Evolutionary conservation across 306 rosid genomes (phyloP).

Genomic region (Casuarina glauca): DNA sequence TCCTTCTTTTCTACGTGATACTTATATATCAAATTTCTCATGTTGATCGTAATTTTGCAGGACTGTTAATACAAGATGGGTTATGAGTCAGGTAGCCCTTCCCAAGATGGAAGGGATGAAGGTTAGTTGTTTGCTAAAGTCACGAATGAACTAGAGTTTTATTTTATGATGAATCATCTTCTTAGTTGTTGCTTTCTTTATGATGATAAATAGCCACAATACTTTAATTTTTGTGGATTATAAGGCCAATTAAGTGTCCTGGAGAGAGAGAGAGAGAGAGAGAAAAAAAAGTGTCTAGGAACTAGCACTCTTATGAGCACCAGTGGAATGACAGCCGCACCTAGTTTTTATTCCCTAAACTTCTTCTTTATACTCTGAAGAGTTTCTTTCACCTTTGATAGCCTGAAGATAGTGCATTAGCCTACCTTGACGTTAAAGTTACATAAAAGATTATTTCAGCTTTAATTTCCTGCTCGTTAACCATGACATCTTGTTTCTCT

Average conservation of each 20-base stretch:
- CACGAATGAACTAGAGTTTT: neutral
- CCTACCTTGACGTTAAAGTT: too few relatives aligned
- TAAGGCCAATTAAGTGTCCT: neutral
- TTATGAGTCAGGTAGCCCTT: slow-evolving; percentile 63
- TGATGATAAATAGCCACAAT: neutral
- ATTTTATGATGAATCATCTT: neutral
- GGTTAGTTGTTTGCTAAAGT: slow-evolving; percentile 43
- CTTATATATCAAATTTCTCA: neutral
- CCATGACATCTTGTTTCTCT: neutral
- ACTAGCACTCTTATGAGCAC: neutral
- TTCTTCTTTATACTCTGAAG: neutral
- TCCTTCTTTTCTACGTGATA: neutral
- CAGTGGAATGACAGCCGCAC: neutral
- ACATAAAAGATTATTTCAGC: too few relatives aligned
- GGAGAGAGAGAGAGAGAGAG: neutral
- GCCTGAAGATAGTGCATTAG: too few relatives aligned
- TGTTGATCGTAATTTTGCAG: slow-evolving; percentile 20
- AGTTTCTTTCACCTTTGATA: too few relatives aligned
- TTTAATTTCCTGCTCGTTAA: too few relatives aligned
- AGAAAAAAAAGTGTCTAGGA: slow-evolving; percentile 3
- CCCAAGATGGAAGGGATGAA: slow-evolving; percentile 83
- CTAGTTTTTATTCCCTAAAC: neutral
- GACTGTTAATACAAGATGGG: slow-evolving; percentile 48
- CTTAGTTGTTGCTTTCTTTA: slow-evolving; percentile 3
- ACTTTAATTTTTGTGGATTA: neutral